A percentile compares a stretch with the other conserved stretches of the same genome.
Conservation (phyloP, 441 rosid species). For the Manihot esculenta region DNA sequence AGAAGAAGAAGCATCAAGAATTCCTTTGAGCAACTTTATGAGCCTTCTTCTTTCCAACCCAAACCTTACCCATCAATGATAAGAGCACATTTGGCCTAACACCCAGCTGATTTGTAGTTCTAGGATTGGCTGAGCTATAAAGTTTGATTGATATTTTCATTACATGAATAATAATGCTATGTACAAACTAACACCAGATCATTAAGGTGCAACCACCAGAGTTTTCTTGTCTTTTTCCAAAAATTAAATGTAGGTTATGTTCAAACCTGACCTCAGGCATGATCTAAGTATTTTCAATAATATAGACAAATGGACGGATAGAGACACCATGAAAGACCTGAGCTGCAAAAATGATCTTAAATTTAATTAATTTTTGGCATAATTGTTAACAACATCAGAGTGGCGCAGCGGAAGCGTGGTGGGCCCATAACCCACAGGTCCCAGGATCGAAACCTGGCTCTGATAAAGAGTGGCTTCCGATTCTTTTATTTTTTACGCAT, state of each 20-base stretch:
- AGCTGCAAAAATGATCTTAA: no score
- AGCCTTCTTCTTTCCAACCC: background rate
- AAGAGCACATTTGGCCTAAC: background rate
- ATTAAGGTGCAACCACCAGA: no score
- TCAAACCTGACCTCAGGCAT: background rate
- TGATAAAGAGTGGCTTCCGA: no score
- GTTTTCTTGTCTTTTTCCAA: no score
- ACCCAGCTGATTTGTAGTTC: background rate
- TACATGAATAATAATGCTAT: background rate
- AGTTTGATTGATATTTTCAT: slow-evolving; percentile 4
- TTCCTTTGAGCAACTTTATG: no score
- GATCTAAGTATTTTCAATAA: no score
- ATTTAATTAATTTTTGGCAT: no score
- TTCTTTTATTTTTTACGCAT: no score
- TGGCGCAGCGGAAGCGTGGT: slow-evolving; percentile 99
- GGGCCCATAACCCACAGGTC: slow-evolving; percentile 99
- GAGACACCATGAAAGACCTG: no score
- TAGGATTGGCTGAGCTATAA: slow-evolving; percentile 14
- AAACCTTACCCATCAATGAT: background rate
- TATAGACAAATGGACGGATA: no score
- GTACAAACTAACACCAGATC: no score
- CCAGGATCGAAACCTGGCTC: slow-evolving; percentile 98
- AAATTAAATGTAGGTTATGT: background rate
- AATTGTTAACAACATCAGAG: slow-evolving; percentile 51
- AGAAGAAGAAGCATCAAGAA: background rate